Evolutionary conservation across 2,329 filamentous ascomycete genomes (phyloP).

Genomic region (Hymenoscyphus salicellus): DNA sequence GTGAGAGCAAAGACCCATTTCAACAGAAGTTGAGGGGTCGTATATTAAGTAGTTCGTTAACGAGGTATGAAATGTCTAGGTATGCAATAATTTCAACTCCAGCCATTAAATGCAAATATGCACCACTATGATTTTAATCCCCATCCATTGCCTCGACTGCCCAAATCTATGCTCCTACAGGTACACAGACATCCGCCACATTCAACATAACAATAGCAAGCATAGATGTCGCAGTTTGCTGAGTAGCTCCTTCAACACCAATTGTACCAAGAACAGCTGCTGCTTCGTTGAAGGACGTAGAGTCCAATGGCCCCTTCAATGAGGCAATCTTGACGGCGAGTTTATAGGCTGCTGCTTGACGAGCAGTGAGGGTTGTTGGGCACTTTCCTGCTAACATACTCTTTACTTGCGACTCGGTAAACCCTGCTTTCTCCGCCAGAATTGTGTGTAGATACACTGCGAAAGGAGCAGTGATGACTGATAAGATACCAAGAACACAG

Average conservation of each 20-base stretch:
- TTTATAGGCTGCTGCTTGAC: conserved; percentile 4
- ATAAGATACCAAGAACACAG: conserved; percentile 5
- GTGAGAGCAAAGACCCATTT: not conserved
- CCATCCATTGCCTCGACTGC: not conserved
- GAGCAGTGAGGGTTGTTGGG: not conserved
- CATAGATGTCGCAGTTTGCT: conserved; percentile 7
- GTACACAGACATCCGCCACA: conserved; percentile 7
- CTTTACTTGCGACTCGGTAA: conserved; percentile 1
- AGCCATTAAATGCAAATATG: not conserved
- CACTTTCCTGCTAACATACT: not conserved
- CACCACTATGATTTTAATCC: not conserved
- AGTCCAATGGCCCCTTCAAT: conserved; percentile 5
- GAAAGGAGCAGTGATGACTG: conserved; percentile 6
- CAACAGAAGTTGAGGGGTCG: not conserved
- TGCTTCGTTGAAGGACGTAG: not conserved
- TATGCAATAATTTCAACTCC: not conserved
- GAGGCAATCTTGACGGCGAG: conserved; percentile 2
- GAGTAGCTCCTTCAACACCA: not conserved
- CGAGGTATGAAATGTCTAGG: too few species aligned
- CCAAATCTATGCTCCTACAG: not conserved
- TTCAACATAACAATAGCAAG: conserved; percentile 10
- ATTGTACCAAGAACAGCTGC: conserved; percentile 1
- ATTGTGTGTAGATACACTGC: conserved; percentile 7
- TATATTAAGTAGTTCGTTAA: not conserved
- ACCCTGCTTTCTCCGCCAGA: conserved; percentile 5